Evolutionary conservation across 371 early-diverging fungal species (phyloP), one percentile per base, ranked within the genome.

Genomic region (Mucor lusitanicus): DNA sequence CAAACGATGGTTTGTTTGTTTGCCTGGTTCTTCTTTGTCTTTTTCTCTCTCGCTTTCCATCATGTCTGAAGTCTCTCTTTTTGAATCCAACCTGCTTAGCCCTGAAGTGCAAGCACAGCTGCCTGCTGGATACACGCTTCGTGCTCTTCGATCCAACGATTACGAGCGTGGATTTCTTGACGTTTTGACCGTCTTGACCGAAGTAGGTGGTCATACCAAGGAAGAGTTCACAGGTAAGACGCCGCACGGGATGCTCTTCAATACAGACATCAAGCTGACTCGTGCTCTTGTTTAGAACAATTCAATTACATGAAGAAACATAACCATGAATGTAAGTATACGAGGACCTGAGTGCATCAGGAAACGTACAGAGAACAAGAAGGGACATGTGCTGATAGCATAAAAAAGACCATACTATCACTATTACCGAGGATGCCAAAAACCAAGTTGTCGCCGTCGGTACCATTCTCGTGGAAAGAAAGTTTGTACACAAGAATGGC

Each of bases 391-490:
- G 15, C 53, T 53, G 17, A 40, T 40, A 17, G 6, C 13, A 0
- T 27, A 50, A 33, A 28, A 59, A 65, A 83, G 83, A 93, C 76
- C 91, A 87, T 67, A 88, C 91, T 25, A 84, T 94, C 54, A 95
- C 97, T 13, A 94, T 97, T 59, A 90, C 91, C 58, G 94, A 96
- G 55, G 86, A 88, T 23, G 72, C 78, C 0, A 78, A 74, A 23
- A 71, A 86, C 32, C 68, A 77, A 30, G 88, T 99, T 40, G 94
- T 95, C 32, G 99, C 94, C 4, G 90, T 94, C n/a, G 99, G 99
- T 35, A 97, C 98, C 15, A 80, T 99, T 59, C 75, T 99, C 33
- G 89, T 97, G 32, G 99, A 99, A 78, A 91, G 94, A 67, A 99
- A 99, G 85, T 97, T 99, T 72, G 88, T 98, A 30, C 91, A 94